Evolutionary conservation across 345 rosid genomes (phyloP).

Genomic region (Rhizophora mangle): DNA sequence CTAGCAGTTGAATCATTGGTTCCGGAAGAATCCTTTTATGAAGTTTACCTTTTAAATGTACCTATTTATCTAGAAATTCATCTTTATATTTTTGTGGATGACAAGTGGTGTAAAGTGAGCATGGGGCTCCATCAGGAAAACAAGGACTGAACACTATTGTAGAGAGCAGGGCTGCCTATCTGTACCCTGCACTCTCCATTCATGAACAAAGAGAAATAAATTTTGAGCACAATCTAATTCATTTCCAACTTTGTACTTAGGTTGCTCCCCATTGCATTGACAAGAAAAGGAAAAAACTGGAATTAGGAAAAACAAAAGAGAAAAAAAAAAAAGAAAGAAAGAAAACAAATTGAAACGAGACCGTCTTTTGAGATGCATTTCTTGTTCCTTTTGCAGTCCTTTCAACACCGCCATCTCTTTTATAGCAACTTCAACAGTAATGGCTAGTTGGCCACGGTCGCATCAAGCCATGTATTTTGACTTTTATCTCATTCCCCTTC

Average conservation of each 20-base stretch:
- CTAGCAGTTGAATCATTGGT: no score
- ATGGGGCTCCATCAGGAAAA: slow-evolving; percentile 28
- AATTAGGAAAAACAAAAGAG: background rate
- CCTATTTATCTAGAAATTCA: background rate
- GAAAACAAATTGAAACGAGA: slow-evolving; percentile 4
- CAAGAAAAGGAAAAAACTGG: background rate
- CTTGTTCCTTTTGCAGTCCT: slow-evolving; percentile 5
- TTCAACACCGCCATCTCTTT: slow-evolving; percentile 16
- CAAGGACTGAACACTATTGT: slow-evolving; percentile 15
- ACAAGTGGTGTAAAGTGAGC: slow-evolving; percentile 14
- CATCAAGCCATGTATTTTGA: slow-evolving; percentile 13
- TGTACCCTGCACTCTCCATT: slow-evolving; percentile 22
- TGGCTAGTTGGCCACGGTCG: slow-evolving; percentile 5
- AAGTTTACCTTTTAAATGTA: background rate
- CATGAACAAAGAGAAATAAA: slow-evolving; percentile 20
- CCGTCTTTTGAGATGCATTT: slow-evolving; percentile 26
- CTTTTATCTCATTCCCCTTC: slow-evolving; percentile 20
- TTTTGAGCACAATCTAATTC: slow-evolving; percentile 24
- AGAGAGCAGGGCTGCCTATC: slow-evolving; percentile 12
- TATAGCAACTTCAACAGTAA: slow-evolving; percentile 6
- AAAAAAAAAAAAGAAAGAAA: slow-evolving; percentile 11
- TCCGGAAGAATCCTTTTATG: background rate
- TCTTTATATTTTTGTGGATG: background rate
- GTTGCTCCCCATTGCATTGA: slow-evolving; percentile 42
- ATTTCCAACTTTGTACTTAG: slow-evolving; percentile 32